These are phyloP conservation scores for Calocybe gangraenosa DNA, from an alignment of 768 basidiomycete genomes.

Conservation along the genomic window DNA sequence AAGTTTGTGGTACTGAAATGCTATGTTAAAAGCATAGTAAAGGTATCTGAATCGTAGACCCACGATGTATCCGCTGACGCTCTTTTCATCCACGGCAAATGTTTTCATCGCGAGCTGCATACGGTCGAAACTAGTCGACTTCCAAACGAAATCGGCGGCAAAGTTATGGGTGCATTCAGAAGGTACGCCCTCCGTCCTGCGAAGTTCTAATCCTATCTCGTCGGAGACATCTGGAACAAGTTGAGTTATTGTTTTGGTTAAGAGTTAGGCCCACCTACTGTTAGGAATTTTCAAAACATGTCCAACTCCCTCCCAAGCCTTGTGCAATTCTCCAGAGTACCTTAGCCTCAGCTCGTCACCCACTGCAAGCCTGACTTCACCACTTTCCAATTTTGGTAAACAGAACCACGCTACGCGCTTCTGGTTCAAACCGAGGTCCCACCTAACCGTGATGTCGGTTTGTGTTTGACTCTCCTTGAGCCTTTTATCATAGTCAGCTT, in stretches of 20 bases:
- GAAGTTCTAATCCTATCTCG: conserved; percentile 92
- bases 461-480: conserved; percentile 99
- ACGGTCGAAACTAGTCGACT: conserved; percentile 97
- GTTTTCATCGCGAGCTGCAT: conserved; percentile 99
- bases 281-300: conserved; percentile 99
- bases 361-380: conserved; percentile 94
- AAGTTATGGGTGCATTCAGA: conserved; percentile 93
- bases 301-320: conserved; percentile 95
- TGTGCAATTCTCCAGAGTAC: conserved; percentile 86
- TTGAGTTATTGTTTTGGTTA: not conserved
- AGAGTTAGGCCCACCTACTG: conserved; percentile 50
- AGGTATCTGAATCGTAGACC: conserved; percentile 25
- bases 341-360: conserved; percentile 92
- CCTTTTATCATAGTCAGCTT: conserved; percentile 97
- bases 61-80: conserved; percentile 97
- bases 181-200: conserved; percentile 89
- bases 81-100: conserved; percentile 98
- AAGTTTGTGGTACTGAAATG: conserved; percentile 87
- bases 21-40: not conserved
- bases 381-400: conserved; percentile 95
- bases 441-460: conserved; percentile 91
- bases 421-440: conserved; percentile 98
- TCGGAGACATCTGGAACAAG: conserved; percentile 83
- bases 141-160: conserved; percentile 99
- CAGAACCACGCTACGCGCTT: conserved; percentile 99